Base-by-base conservation (phyloP, 2,329 filamentous ascomycete species). In the Metarhizium humberi region DNA sequence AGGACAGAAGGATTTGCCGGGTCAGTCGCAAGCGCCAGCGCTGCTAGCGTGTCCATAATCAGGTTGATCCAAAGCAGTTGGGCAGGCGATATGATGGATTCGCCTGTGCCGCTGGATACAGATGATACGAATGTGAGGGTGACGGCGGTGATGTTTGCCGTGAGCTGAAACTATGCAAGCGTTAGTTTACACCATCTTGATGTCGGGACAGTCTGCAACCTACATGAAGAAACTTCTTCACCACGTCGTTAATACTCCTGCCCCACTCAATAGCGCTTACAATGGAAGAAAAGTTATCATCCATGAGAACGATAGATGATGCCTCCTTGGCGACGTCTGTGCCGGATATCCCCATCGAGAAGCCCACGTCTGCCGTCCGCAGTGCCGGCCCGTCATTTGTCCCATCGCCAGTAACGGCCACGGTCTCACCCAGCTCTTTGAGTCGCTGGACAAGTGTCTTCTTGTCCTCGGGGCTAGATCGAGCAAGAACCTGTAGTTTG, bases 101-200 rank as follows among this genome's bases (percentile, higher is more conserved):
- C 69, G 69, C 80, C 78, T 6, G 78, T 70, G 4, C 71, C 66
- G 56, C 76, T 77, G 5, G 81, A 77, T 46, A 87, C 78, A 2
- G 84, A 80, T 2, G 83, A 82, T 58, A 86, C 73, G 55, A 86
- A 85, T 0, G 84, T 84, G 7, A 87, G 75, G 18, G 85, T 66
- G n/a, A 86, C 83, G 2, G 84, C 84, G 4, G 83, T 86, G 57
- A 86, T 84, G 64, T 87, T 87, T 67, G 87, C 84, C 2, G 85
- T 88, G 60, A 88, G 80, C 73, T 83, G 79, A 62, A 85, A 85
- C 77, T 58, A 36, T 18, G 16, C 38, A 49, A 25, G 2, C 34
- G 34, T 51, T 54, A 14, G 38, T 6, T 34, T 3, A 14, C 18
- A 7, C 16, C 18, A n/a, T 11, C 25, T 42, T 43, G 8, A 8